Percentiles rank a stretch among this genome's conserved stretches.
phyloP scores from a whole-genome alignment of 129 eudicot species.

The Chrysanthemum lavandulifolium region DNA sequence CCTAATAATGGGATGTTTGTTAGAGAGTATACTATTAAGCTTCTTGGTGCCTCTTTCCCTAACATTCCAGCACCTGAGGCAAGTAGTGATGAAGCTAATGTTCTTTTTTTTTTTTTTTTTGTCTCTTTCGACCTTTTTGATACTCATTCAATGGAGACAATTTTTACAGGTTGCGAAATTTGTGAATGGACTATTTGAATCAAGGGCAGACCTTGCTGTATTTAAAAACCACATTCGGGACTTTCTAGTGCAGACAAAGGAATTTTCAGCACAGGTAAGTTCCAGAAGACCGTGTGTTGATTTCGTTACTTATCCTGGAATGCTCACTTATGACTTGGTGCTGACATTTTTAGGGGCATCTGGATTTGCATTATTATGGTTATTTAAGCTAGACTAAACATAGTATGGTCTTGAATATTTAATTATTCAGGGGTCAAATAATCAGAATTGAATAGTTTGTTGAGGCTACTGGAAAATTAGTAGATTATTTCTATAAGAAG shows the following conservation, averaged over 20 bases:
- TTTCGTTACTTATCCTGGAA: background rate
- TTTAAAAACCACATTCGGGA: constrained; percentile 93
- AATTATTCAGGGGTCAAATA: too few relatives aligned
- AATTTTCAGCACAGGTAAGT: constrained; percentile 91
- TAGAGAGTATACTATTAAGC: constrained; percentile 86
- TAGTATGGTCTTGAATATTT: too few relatives aligned
- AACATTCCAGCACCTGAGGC: constrained; percentile 91
- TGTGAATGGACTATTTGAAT: constrained; percentile 82
- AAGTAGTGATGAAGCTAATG: background rate
- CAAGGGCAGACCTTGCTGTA: constrained; percentile 64
- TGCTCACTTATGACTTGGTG: background rate
- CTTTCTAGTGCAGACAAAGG: constrained; percentile 95
- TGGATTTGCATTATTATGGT: too few relatives aligned
- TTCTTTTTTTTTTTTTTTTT: too few relatives aligned
- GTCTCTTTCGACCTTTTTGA: background rate
- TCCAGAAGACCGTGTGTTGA: background rate
- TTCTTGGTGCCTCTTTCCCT: constrained; percentile 88
- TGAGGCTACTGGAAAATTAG: too few relatives aligned
- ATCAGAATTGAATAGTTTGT: too few relatives aligned
- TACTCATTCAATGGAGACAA: background rate
- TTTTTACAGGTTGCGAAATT: constrained; percentile 76
- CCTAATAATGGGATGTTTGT: constrained; percentile 78
- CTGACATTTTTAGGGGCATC: background rate
- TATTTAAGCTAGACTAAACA: too few relatives aligned
- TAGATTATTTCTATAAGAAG: too few relatives aligned